Evolutionary conservation across 306 rosid species (phyloP), one percentile per base, ranked within the genome.

Genomic region (Benincasa hispida): DNA sequence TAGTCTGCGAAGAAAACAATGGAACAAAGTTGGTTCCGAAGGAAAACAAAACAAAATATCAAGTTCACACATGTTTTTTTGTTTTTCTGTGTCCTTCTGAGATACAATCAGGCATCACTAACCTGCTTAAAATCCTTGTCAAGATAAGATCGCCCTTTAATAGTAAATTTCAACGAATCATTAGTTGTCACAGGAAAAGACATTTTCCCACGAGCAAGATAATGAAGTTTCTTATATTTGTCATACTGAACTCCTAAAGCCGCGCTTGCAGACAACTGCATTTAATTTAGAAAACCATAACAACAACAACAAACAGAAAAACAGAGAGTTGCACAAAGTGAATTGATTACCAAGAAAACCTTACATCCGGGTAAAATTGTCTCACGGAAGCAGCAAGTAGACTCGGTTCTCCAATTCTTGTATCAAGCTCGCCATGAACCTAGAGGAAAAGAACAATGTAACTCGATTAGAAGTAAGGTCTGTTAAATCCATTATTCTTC

Each of bases 371-470:
- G 76, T 79, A 89, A 77, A 85, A 84, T 85, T 87, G 92, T 78
- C 92, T 79, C 0, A 92, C 75, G 30, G 83, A 76, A 2, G 91
- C 97, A 62, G 89, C 77, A 28, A 76, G 76, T 27, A 78, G 77
- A 76, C 61, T 81, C 6, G 92, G 96, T 72, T 76, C 89, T 80
- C 92, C 99, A 48, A 67, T 10, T 84, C 67, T 83, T 3, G 97
- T 95, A 72, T 95, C 98, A 15, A 95, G 90, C 81, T 88, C 99
- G 32, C 91, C 98, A 34, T 83, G 93, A n/a, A 90, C 77, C 99
- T 94, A 50, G 55, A 50, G 21, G 2, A 50, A 50, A 50, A 24
- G 32, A 28, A 45, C 54, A 62, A 76, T 14, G 28, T 22, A 70
- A 24, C 69, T 1, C 28, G 8, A 41, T 24, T 3, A 42, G 45